Percentiles rank a stretch among this genome's conserved stretches.
phyloP scores from a whole-genome alignment of 306 rosid genomes.

The Corylus heterophylla region DNA sequence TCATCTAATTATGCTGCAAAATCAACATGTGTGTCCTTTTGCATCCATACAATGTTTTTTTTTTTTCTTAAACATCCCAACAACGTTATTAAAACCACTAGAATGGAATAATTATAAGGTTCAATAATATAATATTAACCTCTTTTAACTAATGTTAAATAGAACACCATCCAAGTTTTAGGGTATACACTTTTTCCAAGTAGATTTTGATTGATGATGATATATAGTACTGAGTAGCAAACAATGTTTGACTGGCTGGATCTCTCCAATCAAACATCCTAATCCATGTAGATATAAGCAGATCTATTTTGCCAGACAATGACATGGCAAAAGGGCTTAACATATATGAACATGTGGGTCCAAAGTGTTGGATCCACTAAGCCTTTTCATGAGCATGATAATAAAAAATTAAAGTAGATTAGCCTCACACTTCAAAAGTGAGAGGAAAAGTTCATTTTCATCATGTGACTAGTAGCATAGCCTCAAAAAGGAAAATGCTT shows the following conservation, averaged over 20 bases:
- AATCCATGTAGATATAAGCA: slow-evolving; percentile 16
- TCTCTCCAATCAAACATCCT: slow-evolving; percentile 8
- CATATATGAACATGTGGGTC: slow-evolving; percentile 48
- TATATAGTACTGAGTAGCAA: not conserved
- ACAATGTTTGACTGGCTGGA: not conserved
- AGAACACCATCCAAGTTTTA: too few relatives aligned
- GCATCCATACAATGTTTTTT: too few relatives aligned
- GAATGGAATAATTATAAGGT: too few relatives aligned
- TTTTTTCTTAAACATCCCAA: too few relatives aligned
- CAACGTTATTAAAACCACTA: too few relatives aligned
- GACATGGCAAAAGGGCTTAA: slow-evolving; percentile 18
- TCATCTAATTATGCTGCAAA: too few relatives aligned
- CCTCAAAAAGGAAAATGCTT: slow-evolving; percentile 12
- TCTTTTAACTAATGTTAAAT: too few relatives aligned
- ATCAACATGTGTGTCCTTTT: too few relatives aligned
- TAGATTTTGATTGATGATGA: too few relatives aligned
- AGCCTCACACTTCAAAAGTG: slow-evolving; percentile 36
- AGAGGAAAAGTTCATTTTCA: slow-evolving; percentile 26
- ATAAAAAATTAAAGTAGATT: slow-evolving; percentile 42
- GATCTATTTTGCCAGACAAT: slow-evolving; percentile 28
- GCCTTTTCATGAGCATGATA: slow-evolving; percentile 49
- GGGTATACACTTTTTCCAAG: too few relatives aligned
- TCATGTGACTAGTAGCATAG: slow-evolving; percentile 19
- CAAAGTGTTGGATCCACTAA: slow-evolving; percentile 46
- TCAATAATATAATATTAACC: too few relatives aligned